These are phyloP conservation scores for Pseudogymnoascus sp. DNA, from an alignment of 2,329 filamentous ascomycete genomes.

Conservation along the genomic window DNA sequence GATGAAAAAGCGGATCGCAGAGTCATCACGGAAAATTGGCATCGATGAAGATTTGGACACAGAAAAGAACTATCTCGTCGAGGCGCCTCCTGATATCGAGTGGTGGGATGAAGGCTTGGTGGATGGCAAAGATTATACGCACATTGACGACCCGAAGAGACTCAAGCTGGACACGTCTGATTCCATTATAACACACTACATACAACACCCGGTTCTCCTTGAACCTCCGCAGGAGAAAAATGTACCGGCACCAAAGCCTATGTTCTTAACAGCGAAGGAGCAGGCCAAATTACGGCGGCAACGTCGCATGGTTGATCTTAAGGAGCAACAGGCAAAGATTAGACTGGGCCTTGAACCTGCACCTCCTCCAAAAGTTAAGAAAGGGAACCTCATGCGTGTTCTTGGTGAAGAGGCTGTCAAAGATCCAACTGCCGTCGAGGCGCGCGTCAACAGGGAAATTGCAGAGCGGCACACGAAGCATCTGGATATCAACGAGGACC, in stretches of 20 bases:
- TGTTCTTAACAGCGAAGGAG: conserved; percentile 87
- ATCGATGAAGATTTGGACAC: conserved; percentile 85
- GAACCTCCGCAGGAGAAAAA: conserved; percentile 88
- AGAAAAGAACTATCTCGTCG: conserved; percentile 82
- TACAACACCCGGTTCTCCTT: conserved; percentile 86
- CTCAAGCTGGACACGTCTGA: conserved; percentile 72
- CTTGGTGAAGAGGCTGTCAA: conserved; percentile 80
- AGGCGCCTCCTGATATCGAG: conserved; percentile 77
- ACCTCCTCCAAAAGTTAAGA: conserved; percentile 92
- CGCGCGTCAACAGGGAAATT: conserved; percentile 86
- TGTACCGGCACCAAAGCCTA: conserved; percentile 68
- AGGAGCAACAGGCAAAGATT: conserved; percentile 95
- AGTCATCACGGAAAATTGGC: conserved; percentile 77
- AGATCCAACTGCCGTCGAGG: conserved; percentile 94
- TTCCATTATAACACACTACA: conserved; percentile 78
- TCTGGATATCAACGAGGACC: conserved; percentile 67
- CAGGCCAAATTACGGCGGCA: conserved; percentile 85
- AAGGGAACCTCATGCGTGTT: conserved; percentile 94
- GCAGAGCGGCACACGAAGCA: conserved; percentile 76
- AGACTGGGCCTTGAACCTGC: conserved; percentile 81
- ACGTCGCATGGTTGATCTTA: conserved; percentile 82
- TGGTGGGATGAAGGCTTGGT: conserved; percentile 96
- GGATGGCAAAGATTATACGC: conserved; percentile 64
- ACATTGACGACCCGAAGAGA: conserved; percentile 53
- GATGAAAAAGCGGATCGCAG: conserved; percentile 90